phyloP scores from a whole-genome alignment of 306 rosid genomes.

The Notholithocarpus densiflorus region DNA sequence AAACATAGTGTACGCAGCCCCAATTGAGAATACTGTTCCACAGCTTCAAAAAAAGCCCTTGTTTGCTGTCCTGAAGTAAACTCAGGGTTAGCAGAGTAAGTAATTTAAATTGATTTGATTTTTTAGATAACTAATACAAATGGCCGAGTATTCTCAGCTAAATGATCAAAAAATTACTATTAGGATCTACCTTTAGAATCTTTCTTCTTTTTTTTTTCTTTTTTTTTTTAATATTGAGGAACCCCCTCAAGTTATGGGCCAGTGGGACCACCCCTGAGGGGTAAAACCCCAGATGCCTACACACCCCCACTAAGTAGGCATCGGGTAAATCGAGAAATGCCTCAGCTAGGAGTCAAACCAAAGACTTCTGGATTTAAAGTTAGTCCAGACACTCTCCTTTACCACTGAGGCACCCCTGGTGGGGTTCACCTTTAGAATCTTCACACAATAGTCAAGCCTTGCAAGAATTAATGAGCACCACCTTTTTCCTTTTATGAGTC shows the following conservation, averaged over 20 bases:
- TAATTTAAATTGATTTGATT: not conserved
- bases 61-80: conserved; percentile 86
- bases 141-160: not conserved
- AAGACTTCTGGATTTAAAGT: too few relatives aligned
- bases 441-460: not conserved
- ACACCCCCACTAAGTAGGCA: too few relatives aligned
- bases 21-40: conserved; percentile 89
- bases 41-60: conserved; percentile 79
- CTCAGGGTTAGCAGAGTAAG: conserved; percentile 4
- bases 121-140: not conserved
- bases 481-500: not conserved
- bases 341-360: too few relatives aligned
- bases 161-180: not conserved
- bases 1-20: conserved; percentile 90
- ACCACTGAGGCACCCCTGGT: too few relatives aligned
- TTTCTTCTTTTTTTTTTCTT: too few relatives aligned
- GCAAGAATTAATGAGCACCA: not conserved
- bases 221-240: too few relatives aligned
- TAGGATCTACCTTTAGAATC: not conserved
- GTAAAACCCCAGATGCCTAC: too few relatives aligned
- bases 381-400: too few relatives aligned
- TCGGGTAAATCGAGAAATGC: too few relatives aligned
- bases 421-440: not conserved
- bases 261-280: too few relatives aligned
- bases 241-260: too few relatives aligned